Base-by-base conservation (phyloP, 768 basidiomycete genomes). In the Astraeus odoratus region DNA sequence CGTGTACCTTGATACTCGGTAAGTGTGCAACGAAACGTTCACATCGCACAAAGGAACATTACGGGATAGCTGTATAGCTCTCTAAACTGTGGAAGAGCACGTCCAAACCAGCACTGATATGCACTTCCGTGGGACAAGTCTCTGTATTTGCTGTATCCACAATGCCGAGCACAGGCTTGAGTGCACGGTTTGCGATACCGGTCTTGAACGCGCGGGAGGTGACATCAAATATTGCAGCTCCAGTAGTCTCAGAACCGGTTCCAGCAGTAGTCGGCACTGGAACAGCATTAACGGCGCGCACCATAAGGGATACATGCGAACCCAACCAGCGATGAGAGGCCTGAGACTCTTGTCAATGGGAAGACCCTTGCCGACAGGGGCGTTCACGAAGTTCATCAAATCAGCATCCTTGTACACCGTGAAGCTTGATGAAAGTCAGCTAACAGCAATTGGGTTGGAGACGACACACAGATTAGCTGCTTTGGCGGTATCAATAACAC, bases 81-180 rank as follows among this genome's bases (percentile, higher is more conserved):
- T 98, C 94, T 66, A 97, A 71, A 42, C 93, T 89, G 55, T 98
- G 95, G 77, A 97, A 97, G 26, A 98, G 69, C 2, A 96, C 93
- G 60, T 97, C 95, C 37, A 97, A 74, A 3, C 95, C 95, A n/a
- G 92, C 77, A 49, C 87, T 88, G 55, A 98, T 92, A 57, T 96
- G 91, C 8, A 98, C 83, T 42, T 83, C 82, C n/a, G 80, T 82
- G 3, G 95, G 88, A 61, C 95, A 97, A 5, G 79, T 81, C 51
- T 87, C 86, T 2, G 94, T 97, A 69, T 95, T 96, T 52, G 81
- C 73, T 1, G 91, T 86, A 58, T 98, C 95, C 24, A 82, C 81
- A 52, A 92, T 79, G 24, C 90, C 95, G 19, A 98, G 73, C 2
- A 83, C 75, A 0, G 95, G 95, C 51, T 94, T 91, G 67, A 98